These are phyloP conservation scores for Eutreptiella sp. DNA, from an alignment of 208 protist species.

Conservation along the genomic window DNA sequence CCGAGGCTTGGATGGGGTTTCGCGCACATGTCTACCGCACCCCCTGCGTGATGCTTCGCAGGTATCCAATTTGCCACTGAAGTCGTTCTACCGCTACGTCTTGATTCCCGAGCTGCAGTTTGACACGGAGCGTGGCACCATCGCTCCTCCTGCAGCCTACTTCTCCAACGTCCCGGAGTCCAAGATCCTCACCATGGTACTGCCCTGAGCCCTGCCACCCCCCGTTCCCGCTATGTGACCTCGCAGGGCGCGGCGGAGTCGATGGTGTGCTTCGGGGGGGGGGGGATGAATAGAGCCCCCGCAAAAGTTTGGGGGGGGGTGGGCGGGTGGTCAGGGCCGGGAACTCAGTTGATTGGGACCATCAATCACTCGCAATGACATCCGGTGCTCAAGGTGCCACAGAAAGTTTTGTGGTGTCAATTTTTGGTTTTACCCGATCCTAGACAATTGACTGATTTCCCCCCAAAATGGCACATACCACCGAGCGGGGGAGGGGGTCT, in stretches of 20 bases:
- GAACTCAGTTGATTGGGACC: too few relatives aligned
- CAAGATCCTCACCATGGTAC: slow-evolving; percentile 43
- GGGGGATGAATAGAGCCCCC: too few relatives aligned
- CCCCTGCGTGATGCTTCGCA: slow-evolving; percentile 31
- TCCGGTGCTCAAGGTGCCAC: too few relatives aligned
- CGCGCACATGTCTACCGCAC: slow-evolving; percentile 35
- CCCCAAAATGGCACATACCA: too few relatives aligned
- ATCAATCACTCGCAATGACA: too few relatives aligned
- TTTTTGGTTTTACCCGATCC: too few relatives aligned
- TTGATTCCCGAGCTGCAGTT: slow-evolving; percentile 53
- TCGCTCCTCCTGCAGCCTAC: slow-evolving; percentile 46
- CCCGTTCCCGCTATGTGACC: neutral
- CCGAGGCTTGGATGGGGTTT: slow-evolving; percentile 7
- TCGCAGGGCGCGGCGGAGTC: slow-evolving; percentile 29
- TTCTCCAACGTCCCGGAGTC: slow-evolving; percentile 50
- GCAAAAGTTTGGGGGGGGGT: too few relatives aligned
- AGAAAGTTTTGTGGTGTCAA: too few relatives aligned
- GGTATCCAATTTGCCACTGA: slow-evolving; percentile 64
- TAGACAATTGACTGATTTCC: too few relatives aligned
- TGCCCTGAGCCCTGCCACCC: neutral
- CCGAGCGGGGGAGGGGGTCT: too few relatives aligned
- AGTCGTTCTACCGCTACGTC: slow-evolving; percentile 82
- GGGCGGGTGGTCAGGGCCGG: too few relatives aligned
- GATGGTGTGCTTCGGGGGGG: too few relatives aligned
- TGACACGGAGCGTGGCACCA: slow-evolving; percentile 50